phyloP scores from a whole-genome alignment of 2,329 filamentous ascomycete species.

The Drechmeria coniospora region DNA sequence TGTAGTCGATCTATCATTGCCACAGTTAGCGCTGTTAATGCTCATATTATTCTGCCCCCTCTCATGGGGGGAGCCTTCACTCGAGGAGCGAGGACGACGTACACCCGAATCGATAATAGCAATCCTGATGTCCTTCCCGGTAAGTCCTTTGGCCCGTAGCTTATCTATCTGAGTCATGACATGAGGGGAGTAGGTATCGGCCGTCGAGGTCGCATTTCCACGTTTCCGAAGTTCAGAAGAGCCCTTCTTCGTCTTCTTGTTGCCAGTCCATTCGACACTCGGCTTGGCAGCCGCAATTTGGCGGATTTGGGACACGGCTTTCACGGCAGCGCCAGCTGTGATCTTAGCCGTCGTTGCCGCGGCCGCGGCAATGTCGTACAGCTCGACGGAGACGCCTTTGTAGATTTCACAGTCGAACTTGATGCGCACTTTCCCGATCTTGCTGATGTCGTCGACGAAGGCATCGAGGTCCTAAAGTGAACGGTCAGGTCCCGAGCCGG shows the following conservation, averaged over 20 bases:
- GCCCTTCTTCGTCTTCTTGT: neutral
- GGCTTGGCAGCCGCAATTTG: no score
- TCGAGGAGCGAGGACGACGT: no score
- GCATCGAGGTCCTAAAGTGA: constrained; percentile 6
- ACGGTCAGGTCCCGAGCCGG: neutral
- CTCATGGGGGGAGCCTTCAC: no score
- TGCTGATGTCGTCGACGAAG: constrained; percentile 6
- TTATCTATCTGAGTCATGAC: constrained; percentile 41
- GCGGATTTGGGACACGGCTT: constrained; percentile 15
- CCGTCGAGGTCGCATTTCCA: constrained; percentile 7
- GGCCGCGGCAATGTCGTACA: constrained; percentile 15
- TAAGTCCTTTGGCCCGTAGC: constrained; percentile 30
- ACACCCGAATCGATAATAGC: constrained; percentile 39
- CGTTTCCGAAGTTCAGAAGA: neutral
- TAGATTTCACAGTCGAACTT: constrained; percentile 10
- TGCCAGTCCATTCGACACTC: neutral
- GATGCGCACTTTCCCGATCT: constrained; percentile 7
- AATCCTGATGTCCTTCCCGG: constrained; percentile 36
- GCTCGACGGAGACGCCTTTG: constrained; percentile 10
- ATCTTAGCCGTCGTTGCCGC: constrained; percentile 19
- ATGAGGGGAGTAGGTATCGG: constrained; percentile 31
- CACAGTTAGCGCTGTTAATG: no score
- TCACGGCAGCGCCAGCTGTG: constrained; percentile 10
- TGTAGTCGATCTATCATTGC: constrained; percentile 44
- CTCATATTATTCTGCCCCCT: no score